Evolutionary conservation across 1,139 yeast species (phyloP), one percentile per base, ranked within the genome.

Genomic region (Hanseniaspora uvarum): DNA sequence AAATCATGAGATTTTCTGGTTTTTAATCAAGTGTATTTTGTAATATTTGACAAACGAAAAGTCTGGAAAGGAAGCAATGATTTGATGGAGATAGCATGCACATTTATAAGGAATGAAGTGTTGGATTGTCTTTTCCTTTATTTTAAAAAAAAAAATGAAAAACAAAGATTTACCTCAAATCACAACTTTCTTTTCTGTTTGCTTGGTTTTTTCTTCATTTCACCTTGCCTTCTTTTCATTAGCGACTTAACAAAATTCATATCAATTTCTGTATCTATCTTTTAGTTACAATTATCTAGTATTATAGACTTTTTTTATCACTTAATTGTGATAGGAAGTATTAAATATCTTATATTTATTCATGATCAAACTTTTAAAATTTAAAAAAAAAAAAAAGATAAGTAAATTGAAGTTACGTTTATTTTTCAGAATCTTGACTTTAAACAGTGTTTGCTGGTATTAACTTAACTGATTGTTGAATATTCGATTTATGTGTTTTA

Each of bases 341-440:
- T 41, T 41, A 28, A 24, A 41, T 41, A 41, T 28, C 33, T 41
- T 36, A 41, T 48, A 48, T 48, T 48, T 48, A 48, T 48, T 48
- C 46, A 48, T 48, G 52, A 39, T 30, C 50, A 36, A 37, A 37
- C 33, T 26, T 24, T 36, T 41, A 18, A 41, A 26, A 28, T 28
- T 18, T 41, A 2, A 39, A 23, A 39, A 39, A 39, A 39, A 28
- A 10, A 24, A 41, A 18, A n/a, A 39, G 16, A 39, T n/a, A 10
- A n/a, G 16, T n/a, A n/a, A n/a, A n/a, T n/a, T n/a, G n/a, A n/a
- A n/a, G n/a, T n/a, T n/a, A n/a, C n/a, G n/a, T n/a, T n/a, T n/a
- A n/a, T n/a, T n/a, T n/a, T n/a, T n/a, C n/a, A n/a, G n/a, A n/a
- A n/a, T n/a, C n/a, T n/a, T n/a, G n/a, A n/a, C n/a, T n/a, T n/a